A percentile compares a stretch with the other conserved stretches of the same genome.
These are phyloP conservation scores for Flaveria bidentis DNA, from an alignment of 129 eudicot genomes.

Conservation along the genomic window DNA sequence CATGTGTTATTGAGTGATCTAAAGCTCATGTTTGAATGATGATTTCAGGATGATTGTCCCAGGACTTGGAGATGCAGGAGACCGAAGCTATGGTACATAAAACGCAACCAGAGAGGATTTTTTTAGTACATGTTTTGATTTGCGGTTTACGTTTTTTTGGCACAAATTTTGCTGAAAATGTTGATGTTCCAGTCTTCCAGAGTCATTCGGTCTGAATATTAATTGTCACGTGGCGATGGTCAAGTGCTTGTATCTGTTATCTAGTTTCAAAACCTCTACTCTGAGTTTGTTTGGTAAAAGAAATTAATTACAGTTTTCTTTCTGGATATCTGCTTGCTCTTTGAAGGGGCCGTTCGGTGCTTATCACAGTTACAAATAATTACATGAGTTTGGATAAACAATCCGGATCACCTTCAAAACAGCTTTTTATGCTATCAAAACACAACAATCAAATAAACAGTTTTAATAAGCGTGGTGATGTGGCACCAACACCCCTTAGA, in stretches of 20 bases:
- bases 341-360: no score
- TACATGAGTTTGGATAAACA: no score
- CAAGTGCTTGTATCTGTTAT: background rate
- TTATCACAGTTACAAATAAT: no score
- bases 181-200: background rate
- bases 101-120: background rate
- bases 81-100: constrained; percentile 89
- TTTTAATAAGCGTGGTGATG: no score
- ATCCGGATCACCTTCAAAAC: no score
- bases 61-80: constrained; percentile 98
- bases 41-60: constrained; percentile 86
- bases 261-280: background rate
- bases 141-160: background rate
- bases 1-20: background rate
- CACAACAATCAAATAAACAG: no score
- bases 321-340: no score
- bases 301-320: background rate
- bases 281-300: background rate
- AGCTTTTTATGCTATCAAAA: no score
- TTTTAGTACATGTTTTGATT: background rate
- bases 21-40: constrained; percentile 8
- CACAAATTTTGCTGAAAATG: constrained; percentile 21
- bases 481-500: no score
- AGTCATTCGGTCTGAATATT: background rate
- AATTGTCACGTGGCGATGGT: background rate